Conservation (phyloP, 139 green algal species). For the Chlamydomonas sp. region DNA sequence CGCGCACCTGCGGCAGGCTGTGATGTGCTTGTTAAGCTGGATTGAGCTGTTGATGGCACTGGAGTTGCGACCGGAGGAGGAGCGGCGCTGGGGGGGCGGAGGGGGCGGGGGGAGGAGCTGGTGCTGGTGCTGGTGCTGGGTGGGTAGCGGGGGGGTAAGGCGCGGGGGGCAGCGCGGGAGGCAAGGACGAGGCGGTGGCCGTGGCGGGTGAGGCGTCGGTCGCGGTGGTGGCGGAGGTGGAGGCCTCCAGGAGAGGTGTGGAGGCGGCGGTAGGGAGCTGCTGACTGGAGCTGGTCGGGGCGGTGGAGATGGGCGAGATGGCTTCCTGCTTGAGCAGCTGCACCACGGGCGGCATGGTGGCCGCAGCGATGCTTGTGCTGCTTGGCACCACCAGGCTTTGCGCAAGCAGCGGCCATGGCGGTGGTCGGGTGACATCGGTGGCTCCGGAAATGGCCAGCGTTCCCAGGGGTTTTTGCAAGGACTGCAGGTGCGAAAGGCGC, state of each 20-base stretch:
- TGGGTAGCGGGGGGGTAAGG: background rate
- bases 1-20: constrained; percentile 14
- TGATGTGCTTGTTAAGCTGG: constrained; percentile 58
- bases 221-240: background rate
- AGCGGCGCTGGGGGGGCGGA: background rate
- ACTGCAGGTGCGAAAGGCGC: constrained; percentile 18
- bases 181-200: background rate
- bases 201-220: background rate
- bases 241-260: too few species aligned
- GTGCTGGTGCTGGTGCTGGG: background rate
- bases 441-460: background rate
- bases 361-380: background rate
- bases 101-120: too few species aligned
- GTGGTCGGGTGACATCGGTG: too few species aligned
- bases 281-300: background rate
- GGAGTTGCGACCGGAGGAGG: background rate
- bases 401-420: background rate
- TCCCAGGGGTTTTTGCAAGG: constrained; percentile 4
- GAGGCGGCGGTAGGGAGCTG: background rate
- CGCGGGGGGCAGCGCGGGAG: background rate
- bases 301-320: background rate
- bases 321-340: constrained; percentile 13
- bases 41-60: constrained; percentile 26
- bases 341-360: constrained; percentile 18
- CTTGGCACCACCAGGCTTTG: background rate